A percentile compares a stretch with the other conserved stretches of the same genome.
Conservation (phyloP, 139 green algal genomes). For the Asterochloris sp. region DNA sequence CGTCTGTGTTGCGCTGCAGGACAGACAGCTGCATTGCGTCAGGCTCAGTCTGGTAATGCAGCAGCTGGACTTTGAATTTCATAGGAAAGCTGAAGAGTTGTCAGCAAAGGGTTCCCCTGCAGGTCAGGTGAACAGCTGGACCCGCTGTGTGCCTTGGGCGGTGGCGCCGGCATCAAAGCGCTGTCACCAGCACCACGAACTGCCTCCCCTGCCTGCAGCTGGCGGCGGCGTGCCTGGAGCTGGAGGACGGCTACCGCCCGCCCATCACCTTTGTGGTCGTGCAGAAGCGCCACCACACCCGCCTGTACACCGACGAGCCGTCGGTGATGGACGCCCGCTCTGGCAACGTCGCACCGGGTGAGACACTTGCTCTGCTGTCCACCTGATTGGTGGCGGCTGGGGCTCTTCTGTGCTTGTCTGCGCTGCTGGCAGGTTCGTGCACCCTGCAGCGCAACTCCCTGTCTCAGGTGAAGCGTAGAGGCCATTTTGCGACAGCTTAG, state of each 20-base stretch:
- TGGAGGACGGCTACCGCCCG: slow-evolving; percentile 48
- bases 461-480: neutral
- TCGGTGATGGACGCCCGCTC: slow-evolving; percentile 23
- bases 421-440: neutral
- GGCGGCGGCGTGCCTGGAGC: slow-evolving; percentile 5
- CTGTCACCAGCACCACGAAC: neutral
- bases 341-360: slow-evolving; percentile 38
- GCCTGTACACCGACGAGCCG: slow-evolving; percentile 37
- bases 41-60: neutral
- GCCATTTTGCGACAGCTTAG: neutral
- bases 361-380: neutral
- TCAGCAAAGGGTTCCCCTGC: neutral
- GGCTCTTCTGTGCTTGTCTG: neutral
- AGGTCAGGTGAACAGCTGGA: neutral
- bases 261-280: slow-evolving; percentile 80
- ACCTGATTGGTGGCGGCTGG: neutral
- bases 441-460: too few species aligned
- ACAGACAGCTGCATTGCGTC: too few species aligned
- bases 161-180: neutral
- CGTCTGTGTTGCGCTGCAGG: too few species aligned
- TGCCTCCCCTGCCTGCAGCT: neutral
- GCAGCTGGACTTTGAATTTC: neutral
- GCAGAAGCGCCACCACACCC: slow-evolving; percentile 67
- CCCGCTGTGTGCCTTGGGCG: neutral
- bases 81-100: neutral